phyloP scores from a whole-genome alignment of 352 stramenopile species.

The Pythium dissimile region DNA sequence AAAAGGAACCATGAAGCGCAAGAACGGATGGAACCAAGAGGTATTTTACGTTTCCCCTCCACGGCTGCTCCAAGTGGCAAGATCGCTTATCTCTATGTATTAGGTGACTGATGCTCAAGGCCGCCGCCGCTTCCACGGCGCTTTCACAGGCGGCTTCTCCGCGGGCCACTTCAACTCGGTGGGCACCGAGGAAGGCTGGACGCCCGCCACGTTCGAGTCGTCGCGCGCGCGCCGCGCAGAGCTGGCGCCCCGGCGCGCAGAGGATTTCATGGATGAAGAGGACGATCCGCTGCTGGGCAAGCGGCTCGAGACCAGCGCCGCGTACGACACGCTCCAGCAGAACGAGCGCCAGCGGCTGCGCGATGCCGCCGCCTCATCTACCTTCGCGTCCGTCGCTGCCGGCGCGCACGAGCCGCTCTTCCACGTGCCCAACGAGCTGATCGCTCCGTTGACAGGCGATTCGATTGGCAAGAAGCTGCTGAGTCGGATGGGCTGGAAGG shows the following conservation, averaged over 20 bases:
- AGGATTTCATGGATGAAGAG: slow-evolving; percentile 95
- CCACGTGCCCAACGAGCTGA: slow-evolving; percentile 64
- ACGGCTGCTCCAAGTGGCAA: too few species aligned
- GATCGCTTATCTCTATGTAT: too few species aligned
- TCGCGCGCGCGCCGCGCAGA: slow-evolving; percentile 44
- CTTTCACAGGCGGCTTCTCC: slow-evolving; percentile 93
- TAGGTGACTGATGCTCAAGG: slow-evolving; percentile 74
- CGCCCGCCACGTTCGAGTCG: slow-evolving; percentile 76
- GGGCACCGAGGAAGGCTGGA: slow-evolving; percentile 87
- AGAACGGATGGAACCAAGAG: slow-evolving; percentile 50
- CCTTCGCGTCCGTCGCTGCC: not conserved
- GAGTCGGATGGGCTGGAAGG: slow-evolving; percentile 89
- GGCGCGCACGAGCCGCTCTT: slow-evolving; percentile 26
- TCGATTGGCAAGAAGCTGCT: slow-evolving; percentile 84
- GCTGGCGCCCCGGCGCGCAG: slow-evolving; percentile 48
- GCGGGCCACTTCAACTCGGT: slow-evolving; percentile 95
- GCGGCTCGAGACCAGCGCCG: slow-evolving; percentile 60
- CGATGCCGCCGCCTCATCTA: slow-evolving; percentile 7
- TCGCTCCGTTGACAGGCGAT: slow-evolving; percentile 55
- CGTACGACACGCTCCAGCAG: slow-evolving; percentile 58
- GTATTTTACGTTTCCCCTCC: slow-evolving; percentile 20
- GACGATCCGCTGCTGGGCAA: slow-evolving; percentile 88
- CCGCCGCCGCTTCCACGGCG: slow-evolving; percentile 88
- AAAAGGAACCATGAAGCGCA: slow-evolving; percentile 46
- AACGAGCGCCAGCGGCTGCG: slow-evolving; percentile 31